These are phyloP conservation scores for Tubosaeta sp. DNA, from an alignment of 768 basidiomycete species.

Conservation along the genomic window DNA sequence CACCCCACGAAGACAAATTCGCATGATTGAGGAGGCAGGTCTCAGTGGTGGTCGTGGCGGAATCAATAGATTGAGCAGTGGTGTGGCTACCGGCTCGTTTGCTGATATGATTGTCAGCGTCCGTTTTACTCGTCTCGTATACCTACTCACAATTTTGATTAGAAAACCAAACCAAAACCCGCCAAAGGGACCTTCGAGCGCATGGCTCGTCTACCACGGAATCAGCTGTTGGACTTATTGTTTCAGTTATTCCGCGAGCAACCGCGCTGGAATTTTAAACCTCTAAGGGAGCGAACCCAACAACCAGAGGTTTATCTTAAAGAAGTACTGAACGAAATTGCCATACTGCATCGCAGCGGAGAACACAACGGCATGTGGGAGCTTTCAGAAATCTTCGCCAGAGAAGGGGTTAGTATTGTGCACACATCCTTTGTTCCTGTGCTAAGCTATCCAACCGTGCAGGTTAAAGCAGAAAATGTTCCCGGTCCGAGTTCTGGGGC, in stretches of 20 bases:
- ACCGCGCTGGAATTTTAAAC: slow-evolving; percentile 78
- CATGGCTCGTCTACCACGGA: slow-evolving; percentile 87
- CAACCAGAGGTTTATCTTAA: slow-evolving; percentile 88
- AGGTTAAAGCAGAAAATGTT: slow-evolving; percentile 47
- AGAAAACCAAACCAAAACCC: slow-evolving; percentile 64
- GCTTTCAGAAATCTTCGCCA: slow-evolving; percentile 69
- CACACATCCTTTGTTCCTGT: neutral
- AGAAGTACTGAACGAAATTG: slow-evolving; percentile 75
- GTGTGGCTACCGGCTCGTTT: slow-evolving; percentile 60
- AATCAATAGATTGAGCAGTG: slow-evolving; percentile 76
- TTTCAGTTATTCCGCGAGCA: slow-evolving; percentile 75
- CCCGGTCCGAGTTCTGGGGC: slow-evolving; percentile 34
- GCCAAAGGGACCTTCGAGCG: slow-evolving; percentile 76
- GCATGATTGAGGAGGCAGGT: slow-evolving; percentile 69
- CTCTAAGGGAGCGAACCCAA: slow-evolving; percentile 72
- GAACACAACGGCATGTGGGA: slow-evolving; percentile 81
- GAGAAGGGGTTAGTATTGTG: slow-evolving; percentile 46
- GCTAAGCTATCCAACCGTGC: slow-evolving; percentile 3
- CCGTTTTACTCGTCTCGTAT: neutral
- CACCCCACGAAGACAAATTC: slow-evolving; percentile 61
- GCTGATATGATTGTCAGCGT: slow-evolving; percentile 60
- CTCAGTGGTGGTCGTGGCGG: slow-evolving; percentile 66
- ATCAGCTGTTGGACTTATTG: slow-evolving; percentile 81
- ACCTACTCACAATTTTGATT: slow-evolving; percentile 8
- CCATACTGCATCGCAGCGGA: slow-evolving; percentile 70